Percentiles rank a stretch among this genome's conserved stretches.
These are phyloP conservation scores for Colletotrichum sp. DNA, from an alignment of 2,329 filamentous ascomycete species.

Conservation along the genomic window DNA sequence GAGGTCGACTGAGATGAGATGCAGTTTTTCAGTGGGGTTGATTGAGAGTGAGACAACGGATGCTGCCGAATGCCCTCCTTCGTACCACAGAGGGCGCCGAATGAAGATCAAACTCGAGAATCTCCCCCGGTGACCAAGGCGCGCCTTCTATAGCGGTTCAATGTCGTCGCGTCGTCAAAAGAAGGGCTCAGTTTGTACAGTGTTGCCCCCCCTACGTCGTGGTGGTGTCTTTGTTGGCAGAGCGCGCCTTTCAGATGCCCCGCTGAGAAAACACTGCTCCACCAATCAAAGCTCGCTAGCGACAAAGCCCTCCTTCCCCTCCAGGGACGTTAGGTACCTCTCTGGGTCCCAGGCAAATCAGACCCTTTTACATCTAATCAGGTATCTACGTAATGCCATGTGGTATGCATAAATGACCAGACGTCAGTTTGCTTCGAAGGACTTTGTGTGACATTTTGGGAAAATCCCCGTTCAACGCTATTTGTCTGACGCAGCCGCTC, in stretches of 20 bases:
- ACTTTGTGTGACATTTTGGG: background rate
- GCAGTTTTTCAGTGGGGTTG: conserved; percentile 6
- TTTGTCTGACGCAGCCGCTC: background rate
- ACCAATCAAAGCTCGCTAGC: background rate
- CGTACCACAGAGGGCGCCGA: background rate
- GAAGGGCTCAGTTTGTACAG: background rate
- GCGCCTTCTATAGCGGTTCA: background rate
- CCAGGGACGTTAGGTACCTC: background rate
- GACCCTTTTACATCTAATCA: conserved; percentile 8
- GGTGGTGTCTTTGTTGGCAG: background rate
- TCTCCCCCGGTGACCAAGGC: background rate
- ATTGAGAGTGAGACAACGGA: background rate
- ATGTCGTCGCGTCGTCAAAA: background rate
- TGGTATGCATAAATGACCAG: background rate
- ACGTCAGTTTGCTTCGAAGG: background rate
- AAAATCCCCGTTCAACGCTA: background rate
- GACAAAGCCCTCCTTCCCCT: background rate
- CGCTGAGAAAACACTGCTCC: background rate
- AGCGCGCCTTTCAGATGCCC: background rate
- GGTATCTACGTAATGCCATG: background rate
- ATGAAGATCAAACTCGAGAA: background rate
- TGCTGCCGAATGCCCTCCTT: background rate
- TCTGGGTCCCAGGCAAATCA: background rate
- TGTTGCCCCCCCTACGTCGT: background rate
- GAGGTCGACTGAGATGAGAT: background rate